Percentiles rank a stretch among this genome's conserved stretches.
Evolutionary conservation across 1,284 basidiomycete species (phyloP).

Genomic region (Kwoniella shivajii): DNA sequence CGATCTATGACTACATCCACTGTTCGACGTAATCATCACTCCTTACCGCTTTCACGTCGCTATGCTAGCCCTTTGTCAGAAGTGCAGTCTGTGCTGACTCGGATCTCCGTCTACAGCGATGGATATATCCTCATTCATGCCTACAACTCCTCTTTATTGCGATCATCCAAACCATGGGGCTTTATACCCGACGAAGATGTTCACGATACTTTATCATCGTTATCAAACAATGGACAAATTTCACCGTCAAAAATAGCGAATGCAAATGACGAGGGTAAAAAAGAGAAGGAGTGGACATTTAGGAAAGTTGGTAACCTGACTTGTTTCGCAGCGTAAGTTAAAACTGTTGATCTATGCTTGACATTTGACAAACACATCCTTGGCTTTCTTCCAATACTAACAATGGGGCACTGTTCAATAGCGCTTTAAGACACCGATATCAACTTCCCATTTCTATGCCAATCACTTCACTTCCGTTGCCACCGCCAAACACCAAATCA

Average conservation of each 20-base stretch:
- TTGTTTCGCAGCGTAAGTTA: slow-evolving; percentile 52
- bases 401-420: slow-evolving; percentile 11
- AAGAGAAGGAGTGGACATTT: slow-evolving; percentile 50
- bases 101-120: slow-evolving; percentile 30
- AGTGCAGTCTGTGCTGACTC: slow-evolving; percentile 26
- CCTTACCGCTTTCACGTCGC: too few relatives aligned
- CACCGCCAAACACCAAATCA: slow-evolving; percentile 7
- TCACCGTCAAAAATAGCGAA: slow-evolving; percentile 9
- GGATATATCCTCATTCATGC: slow-evolving; percentile 49
- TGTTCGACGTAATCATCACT: too few relatives aligned
- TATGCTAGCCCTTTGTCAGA: slow-evolving; percentile 14
- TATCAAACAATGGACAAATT: background rate
- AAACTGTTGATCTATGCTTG: too few relatives aligned
- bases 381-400: background rate
- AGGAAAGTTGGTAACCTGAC: slow-evolving; percentile 48
- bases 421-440: slow-evolving; percentile 49
- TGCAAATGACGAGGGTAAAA: slow-evolving; percentile 22
- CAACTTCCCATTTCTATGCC: slow-evolving; percentile 43
- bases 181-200: slow-evolving; percentile 50
- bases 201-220: slow-evolving; percentile 40
- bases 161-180: slow-evolving; percentile 48
- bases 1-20: too few relatives aligned
- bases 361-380: too few relatives aligned
- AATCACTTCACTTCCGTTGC: slow-evolving; percentile 12
- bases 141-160: slow-evolving; percentile 39